Base-by-base conservation (phyloP, 495 filamentous ascomycete genomes). In the Penicillium coffeae region DNA sequence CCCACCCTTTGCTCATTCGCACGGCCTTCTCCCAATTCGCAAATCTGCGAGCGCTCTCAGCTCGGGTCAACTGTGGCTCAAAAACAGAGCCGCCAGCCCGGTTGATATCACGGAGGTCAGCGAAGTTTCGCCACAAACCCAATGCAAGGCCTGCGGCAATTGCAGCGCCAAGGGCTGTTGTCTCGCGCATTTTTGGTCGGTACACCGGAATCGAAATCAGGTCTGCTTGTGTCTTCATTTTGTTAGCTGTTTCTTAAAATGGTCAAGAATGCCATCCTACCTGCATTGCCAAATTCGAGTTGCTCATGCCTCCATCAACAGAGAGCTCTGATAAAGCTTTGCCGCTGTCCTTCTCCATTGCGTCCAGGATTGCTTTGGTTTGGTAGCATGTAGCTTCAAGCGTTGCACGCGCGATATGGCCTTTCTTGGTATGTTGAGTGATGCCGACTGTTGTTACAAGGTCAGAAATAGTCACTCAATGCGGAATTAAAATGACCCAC, bases 351-450 rank as follows among this genome's bases (percentile, higher is more conserved):
- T 87, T 87, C 55, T 90, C 89, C 93, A 97, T 97, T 43, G 93
- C 90, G 47, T 91, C 83, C 8, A 96, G 76, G 56, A 97, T 96
- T 6, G 92, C 92, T 52, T 91, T 90, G 25, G 93, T 96, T 64
- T 97, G 92, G 71, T 85, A 95, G 70, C 92, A 96, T 20, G 89
- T 92, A 9, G 92, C 92, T 69, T 97, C 92, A 13, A 97, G 80
- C 0, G 92, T 95, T 25, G 92, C 92, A 22, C 92, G 84, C 9
- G 92, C 92, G 48, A 97, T 90, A 63, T 97, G 92, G 25, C 89
- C 91, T 53, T 85, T 87, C 56, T 88, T 73, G 0, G 93, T 97
- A 69, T 91, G 86, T 67, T 94, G 89, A 1, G 92, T 96, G 49
- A 97, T 88, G 9, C 92, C 92, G 56, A 96, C 86, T 77, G 42